These are phyloP conservation scores for Talaromyces stipitatus DNA, from an alignment of 495 filamentous ascomycete genomes.

Conservation along the genomic window DNA sequence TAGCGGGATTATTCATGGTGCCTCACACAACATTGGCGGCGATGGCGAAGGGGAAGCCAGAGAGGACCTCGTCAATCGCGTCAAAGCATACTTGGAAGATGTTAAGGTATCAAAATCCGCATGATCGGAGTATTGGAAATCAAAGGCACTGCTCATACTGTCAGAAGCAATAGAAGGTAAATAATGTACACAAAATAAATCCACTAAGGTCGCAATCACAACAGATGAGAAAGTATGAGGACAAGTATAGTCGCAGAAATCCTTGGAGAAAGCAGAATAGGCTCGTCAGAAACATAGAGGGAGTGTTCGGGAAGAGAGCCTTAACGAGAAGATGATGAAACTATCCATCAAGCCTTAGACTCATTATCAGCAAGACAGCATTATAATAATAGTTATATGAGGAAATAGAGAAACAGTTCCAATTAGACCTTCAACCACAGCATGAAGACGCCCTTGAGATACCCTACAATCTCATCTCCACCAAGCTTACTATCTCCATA, in stretches of 20 bases:
- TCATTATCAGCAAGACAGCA: not conserved
- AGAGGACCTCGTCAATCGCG: slow-evolving; percentile 43
- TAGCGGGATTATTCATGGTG: slow-evolving; percentile 51
- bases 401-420: slow-evolving; percentile 6
- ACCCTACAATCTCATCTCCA: slow-evolving; percentile 95
- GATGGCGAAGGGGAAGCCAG: slow-evolving; percentile 32
- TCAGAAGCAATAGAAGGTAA: not conserved
- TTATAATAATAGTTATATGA: not conserved
- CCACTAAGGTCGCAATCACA: not conserved
- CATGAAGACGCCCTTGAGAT: slow-evolving; percentile 84
- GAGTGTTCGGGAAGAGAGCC: not conserved
- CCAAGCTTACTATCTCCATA: slow-evolving; percentile 95
- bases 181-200: slow-evolving; percentile 5
- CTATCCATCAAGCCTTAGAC: not conserved
- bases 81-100: slow-evolving; percentile 47
- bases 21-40: slow-evolving; percentile 52
- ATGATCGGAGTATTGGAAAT: no score
- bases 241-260: not conserved
- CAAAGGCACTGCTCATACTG: not conserved
- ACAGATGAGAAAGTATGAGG: not conserved
- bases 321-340: not conserved
- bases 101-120: no score
- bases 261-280: not conserved
- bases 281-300: not conserved
- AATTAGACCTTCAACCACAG: slow-evolving; percentile 79